Evolutionary conservation across 148 eudicot genomes (phyloP), one percentile per base, ranked within the genome.

Genomic region (Vaccinium corymbosum): DNA sequence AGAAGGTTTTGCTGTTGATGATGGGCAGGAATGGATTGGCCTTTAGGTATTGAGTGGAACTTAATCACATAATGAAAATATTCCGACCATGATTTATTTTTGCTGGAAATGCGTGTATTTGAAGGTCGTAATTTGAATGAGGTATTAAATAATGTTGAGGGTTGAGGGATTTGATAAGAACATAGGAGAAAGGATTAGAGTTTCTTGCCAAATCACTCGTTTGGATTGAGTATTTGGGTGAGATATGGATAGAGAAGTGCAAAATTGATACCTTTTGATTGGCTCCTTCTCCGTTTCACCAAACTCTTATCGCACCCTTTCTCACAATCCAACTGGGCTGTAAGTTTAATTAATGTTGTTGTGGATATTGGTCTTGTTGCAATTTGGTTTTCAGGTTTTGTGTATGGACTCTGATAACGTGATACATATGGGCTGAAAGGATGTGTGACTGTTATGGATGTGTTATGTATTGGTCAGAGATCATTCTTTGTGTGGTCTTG

Each of bases 31-130:
- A 66, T 11, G 72, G 72, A 66, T 25, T n/a, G 29, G 52, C 29
- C 10, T 79, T 79, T 15, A 10, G 76, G 14, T n/a, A 13, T 66
- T 49, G 76, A 68, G 50, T 74, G 64, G 53, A 15, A 46, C 48
- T 25, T 80, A 42, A 22, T 81, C 25, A 14, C 61, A 57, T 20
- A 15, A 49, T 57, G 50, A 68, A 55, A 16, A 70, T n/a, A 42
- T 55, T n/a, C 29, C 59, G 80, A 56, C 42, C 42, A 27, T 13
- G 51, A 14, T 11, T 5, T 13, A 12, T 12, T 71, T 57, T 62
- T 49, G 49, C 55, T 51, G 16, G 56, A 81, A 73, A 56, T 72
- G 55, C 20, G 35, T 56, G 78, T 20, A 81, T 80, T 22, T 73
- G 27, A 35, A 74, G 79, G 22, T 29, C 9, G 32, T 72, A 48